Conservation (phyloP, 371 early-diverging fungal species). For the Dentiscutata heterogama region DNA sequence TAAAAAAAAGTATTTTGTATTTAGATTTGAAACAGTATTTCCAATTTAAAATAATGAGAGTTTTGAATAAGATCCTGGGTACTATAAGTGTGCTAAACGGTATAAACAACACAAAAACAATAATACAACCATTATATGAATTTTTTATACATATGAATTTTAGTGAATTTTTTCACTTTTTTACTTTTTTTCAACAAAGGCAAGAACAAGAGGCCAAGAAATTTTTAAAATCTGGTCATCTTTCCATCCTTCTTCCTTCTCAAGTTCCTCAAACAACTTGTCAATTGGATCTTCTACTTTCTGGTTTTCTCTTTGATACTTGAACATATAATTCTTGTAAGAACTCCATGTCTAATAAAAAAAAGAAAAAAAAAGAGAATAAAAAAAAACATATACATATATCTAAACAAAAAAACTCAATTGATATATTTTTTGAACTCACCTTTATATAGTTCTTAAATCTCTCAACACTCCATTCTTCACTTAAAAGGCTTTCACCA, state of each 20-base stretch:
- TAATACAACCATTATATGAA: too few relatives aligned
- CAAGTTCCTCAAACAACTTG: background rate
- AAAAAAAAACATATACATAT: background rate
- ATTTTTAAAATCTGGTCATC: background rate
- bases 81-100: too few relatives aligned
- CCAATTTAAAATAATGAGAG: too few relatives aligned
- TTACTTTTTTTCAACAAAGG: background rate
- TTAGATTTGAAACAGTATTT: too few relatives aligned
- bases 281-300: background rate
- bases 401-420: background rate
- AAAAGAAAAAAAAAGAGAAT: background rate
- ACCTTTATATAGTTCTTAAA: constrained; percentile 18
- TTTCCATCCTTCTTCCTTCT: background rate
- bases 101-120: too few relatives aligned
- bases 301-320: background rate
- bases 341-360: constrained; percentile 20
- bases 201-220: constrained; percentile 7
- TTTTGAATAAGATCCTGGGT: too few relatives aligned
- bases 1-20: too few relatives aligned
- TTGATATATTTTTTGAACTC: background rate
- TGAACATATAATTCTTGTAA: constrained; percentile 11
- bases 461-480: background rate
- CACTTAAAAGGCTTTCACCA: background rate
- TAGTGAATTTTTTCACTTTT: background rate
- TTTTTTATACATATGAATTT: background rate